Conservation (phyloP, 2,329 filamentous ascomycete species). For the Fusarium verticillioides region DNA sequence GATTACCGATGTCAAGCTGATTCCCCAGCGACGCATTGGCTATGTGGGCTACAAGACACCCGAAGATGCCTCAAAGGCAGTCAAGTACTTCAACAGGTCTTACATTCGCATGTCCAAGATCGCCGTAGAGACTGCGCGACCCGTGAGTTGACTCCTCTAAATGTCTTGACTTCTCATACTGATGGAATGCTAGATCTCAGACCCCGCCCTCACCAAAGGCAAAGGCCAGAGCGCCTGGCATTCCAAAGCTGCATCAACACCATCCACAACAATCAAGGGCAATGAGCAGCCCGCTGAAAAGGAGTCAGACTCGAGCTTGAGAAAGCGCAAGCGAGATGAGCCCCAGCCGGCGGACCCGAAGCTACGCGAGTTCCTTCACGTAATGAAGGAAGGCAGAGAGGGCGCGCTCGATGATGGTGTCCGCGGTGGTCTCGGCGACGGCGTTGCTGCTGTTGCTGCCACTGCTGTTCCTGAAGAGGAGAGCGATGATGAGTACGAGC, state of each 20-base stretch:
- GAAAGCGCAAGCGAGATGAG: conserved; percentile 76
- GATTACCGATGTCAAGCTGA: conserved; percentile 92
- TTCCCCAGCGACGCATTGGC: conserved; percentile 89
- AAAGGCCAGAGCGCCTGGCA: conserved; percentile 44
- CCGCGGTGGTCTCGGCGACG: conserved; percentile 36
- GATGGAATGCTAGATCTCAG: conserved; percentile 58
- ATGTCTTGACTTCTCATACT: conserved; percentile 42
- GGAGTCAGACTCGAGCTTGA: conserved; percentile 59
- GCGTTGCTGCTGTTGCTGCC: conserved; percentile 34
- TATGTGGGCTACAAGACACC: conserved; percentile 93
- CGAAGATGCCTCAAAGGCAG: conserved; percentile 82
- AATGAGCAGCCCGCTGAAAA: conserved; percentile 41
- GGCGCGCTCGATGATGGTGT: conserved; percentile 49
- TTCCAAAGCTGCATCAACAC: conserved; percentile 37
- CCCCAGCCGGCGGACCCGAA: conserved; percentile 76
- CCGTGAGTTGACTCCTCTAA: conserved; percentile 63
- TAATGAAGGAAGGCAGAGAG: conserved; percentile 72
- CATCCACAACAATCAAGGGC: conserved; percentile 29
- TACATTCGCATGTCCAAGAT: conserved; percentile 98
- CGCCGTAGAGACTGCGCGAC: conserved; percentile 85
- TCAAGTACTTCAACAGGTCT: conserved; percentile 94
- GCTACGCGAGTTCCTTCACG: conserved; percentile 84
- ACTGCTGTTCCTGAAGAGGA: conserved; percentile 63
- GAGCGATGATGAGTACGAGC: conserved; percentile 81
- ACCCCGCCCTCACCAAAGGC: conserved; percentile 52